These are phyloP conservation scores for Tolypocladium ovalisporum DNA, from an alignment of 2,329 filamentous ascomycete genomes.

Conservation along the genomic window DNA sequence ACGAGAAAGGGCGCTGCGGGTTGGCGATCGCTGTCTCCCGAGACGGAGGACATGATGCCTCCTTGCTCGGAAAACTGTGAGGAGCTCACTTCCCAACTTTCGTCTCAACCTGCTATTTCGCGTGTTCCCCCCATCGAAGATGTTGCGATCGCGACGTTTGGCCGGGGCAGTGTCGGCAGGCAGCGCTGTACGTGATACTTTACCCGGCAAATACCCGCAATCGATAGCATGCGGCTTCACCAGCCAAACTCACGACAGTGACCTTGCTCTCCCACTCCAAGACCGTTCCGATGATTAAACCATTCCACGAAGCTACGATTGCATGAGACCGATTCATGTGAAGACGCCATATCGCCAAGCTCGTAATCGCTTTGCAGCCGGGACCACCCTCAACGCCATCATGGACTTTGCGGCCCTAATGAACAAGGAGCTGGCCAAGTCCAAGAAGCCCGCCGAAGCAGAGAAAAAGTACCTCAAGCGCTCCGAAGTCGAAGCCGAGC, in stretches of 20 bases:
- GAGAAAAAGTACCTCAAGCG: slow-evolving; percentile 74
- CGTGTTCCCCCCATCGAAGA: not conserved
- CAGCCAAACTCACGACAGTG: not conserved
- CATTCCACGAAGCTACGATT: not conserved
- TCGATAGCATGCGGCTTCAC: slow-evolving; percentile 9
- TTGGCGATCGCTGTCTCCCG: slow-evolving; percentile 42
- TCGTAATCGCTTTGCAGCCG: not conserved
- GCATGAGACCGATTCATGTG: not conserved
- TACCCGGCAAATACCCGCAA: slow-evolving; percentile 16
- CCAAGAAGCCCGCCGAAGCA: slow-evolving; percentile 41
- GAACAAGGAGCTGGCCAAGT: slow-evolving; percentile 83
- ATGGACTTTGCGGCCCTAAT: slow-evolving; percentile 98
- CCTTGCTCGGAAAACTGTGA: not conserved
- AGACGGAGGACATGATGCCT: slow-evolving; percentile 22
- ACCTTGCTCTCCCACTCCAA: not conserved
- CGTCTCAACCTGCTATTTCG: not conserved
- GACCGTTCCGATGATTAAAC: not conserved
- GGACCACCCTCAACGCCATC: slow-evolving; percentile 11
- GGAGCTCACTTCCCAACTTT: not conserved
- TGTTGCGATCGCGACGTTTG: not conserved
- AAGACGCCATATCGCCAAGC: not conserved
- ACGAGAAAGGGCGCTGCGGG: slow-evolving; percentile 71
- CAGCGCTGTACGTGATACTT: not conserved
- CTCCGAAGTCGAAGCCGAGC: slow-evolving; percentile 74
- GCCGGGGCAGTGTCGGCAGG: not conserved